phyloP scores from a whole-genome alignment of 2,329 filamentous ascomycete genomes.

The Teratosphaeria nubilosa region DNA sequence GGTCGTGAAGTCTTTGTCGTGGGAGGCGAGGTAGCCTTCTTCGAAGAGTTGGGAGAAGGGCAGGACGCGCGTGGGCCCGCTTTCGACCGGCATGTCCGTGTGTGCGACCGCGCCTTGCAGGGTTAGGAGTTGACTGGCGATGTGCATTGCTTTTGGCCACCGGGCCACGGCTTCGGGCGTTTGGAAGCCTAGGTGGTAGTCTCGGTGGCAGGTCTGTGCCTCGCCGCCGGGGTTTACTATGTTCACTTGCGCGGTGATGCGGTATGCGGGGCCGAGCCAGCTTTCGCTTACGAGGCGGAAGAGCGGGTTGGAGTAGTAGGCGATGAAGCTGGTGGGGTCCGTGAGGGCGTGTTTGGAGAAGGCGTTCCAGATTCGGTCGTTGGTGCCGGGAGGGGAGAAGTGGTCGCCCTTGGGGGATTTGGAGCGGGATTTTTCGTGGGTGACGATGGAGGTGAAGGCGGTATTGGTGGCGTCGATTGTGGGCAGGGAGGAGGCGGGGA shows the following conservation, averaged over 20 bases:
- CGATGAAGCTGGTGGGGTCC: constrained; percentile 43
- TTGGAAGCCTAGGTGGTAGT: constrained; percentile 57
- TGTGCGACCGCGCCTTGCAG: constrained; percentile 56
- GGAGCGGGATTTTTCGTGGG: constrained; percentile 26
- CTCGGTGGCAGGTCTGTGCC: constrained; percentile 49
- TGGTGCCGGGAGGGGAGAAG: constrained; percentile 47
- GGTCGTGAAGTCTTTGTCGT: constrained; percentile 41
- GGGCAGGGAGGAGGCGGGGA: constrained; percentile 24
- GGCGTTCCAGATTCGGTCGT: constrained; percentile 57
- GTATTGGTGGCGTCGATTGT: constrained; percentile 39
- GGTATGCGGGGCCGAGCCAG: constrained; percentile 52
- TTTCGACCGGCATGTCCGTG: constrained; percentile 48
- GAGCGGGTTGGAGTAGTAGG: constrained; percentile 53
- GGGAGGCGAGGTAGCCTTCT: constrained; percentile 50
- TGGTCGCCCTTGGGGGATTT: constrained; percentile 47
- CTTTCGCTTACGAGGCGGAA: constrained; percentile 42
- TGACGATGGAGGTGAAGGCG: constrained; percentile 42
- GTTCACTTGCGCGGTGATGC: constrained; percentile 53
- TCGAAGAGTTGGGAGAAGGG: constrained; percentile 51
- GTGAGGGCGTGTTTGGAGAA: constrained; percentile 50
- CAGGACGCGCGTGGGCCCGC: constrained; percentile 50
- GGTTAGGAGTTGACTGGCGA: constrained; percentile 48
- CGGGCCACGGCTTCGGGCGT: constrained; percentile 35
- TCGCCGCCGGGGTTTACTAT: constrained; percentile 49
- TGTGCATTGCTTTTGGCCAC: constrained; percentile 45